These are phyloP conservation scores for Phytophthora parvispora DNA, from an alignment of 352 stramenopile species.

Conservation along the genomic window DNA sequence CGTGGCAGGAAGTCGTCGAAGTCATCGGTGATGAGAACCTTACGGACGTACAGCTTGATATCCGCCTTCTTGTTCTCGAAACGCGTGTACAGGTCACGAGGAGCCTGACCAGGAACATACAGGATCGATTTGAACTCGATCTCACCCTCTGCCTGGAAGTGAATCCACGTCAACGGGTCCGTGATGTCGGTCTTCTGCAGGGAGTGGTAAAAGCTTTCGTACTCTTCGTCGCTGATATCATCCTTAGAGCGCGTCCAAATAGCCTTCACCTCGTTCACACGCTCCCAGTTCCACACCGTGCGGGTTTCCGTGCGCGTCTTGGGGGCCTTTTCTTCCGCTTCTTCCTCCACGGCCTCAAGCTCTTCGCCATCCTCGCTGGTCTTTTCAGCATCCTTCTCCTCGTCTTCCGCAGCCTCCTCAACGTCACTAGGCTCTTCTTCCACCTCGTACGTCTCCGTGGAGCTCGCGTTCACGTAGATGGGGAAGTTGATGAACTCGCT, in stretches of 20 bases:
- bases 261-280: slow-evolving; percentile 97
- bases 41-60: slow-evolving; percentile 99
- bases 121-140: slow-evolving; percentile 99
- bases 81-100: slow-evolving; percentile 90
- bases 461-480: slow-evolving; percentile 98
- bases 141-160: slow-evolving; percentile 99
- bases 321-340: slow-evolving; percentile 71
- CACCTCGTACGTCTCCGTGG: slow-evolving; percentile 94
- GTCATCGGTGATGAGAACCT: slow-evolving; percentile 99
- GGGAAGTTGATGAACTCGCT: slow-evolving; percentile 99
- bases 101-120: slow-evolving; percentile 95
- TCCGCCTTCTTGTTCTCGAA: slow-evolving; percentile 94
- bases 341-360: slow-evolving; percentile 85
- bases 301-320: slow-evolving; percentile 92
- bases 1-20: slow-evolving; percentile 98
- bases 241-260: slow-evolving; percentile 99
- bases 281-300: slow-evolving; percentile 96
- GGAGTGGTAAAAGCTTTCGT: slow-evolving; percentile 99
- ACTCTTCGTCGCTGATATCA: slow-evolving; percentile 98
- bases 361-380: slow-evolving; percentile 63
- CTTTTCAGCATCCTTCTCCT: slow-evolving; percentile 62
- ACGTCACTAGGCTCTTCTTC: slow-evolving; percentile 83
- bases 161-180: slow-evolving; percentile 97
- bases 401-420: slow-evolving; percentile 55
- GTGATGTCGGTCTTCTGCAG: slow-evolving; percentile 91